Evolutionary conservation across 345 rosid genomes (phyloP).

Genomic region (Populus pruinosa): DNA sequence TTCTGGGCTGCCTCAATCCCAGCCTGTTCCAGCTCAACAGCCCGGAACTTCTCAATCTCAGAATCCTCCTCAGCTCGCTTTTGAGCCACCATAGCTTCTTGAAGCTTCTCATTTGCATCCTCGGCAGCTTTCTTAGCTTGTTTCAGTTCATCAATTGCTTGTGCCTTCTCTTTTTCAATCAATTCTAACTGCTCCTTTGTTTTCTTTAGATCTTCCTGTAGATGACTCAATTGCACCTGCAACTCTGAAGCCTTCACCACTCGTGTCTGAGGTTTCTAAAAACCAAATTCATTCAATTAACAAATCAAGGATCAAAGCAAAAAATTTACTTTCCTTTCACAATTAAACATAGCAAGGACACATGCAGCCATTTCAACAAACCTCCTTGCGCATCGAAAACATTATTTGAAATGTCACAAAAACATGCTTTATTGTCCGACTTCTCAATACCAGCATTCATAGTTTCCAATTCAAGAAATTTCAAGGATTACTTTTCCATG

Average conservation of each 20-base stretch:
- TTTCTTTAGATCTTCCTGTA: slow-evolving; percentile 88
- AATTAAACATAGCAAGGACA: neutral
- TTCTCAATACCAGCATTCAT: neutral
- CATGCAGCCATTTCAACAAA: neutral
- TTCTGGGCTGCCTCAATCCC: slow-evolving; percentile 80
- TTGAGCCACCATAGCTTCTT: slow-evolving; percentile 81
- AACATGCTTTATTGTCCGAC: neutral
- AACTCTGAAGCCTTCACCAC: slow-evolving; percentile 57
- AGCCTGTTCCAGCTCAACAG: slow-evolving; percentile 83
- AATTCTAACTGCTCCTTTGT: slow-evolving; percentile 63
- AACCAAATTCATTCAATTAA: slow-evolving; percentile 24
- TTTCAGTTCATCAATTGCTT: slow-evolving; percentile 67
- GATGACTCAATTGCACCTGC: slow-evolving; percentile 55
- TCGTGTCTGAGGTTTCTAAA: slow-evolving; percentile 61
- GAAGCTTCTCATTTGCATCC: slow-evolving; percentile 67
- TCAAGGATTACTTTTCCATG: neutral
- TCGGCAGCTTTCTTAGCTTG: slow-evolving; percentile 62
- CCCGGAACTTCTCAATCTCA: slow-evolving; percentile 85
- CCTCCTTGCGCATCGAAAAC: neutral
- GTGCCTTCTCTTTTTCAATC: slow-evolving; percentile 74
- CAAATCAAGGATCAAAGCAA: slow-evolving; percentile 2
- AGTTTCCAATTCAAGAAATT: neutral
- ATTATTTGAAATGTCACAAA: neutral
- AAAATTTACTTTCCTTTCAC: neutral
- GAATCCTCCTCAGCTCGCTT: slow-evolving; percentile 76